A percentile compares a stretch with the other conserved stretches of the same genome.
These are phyloP conservation scores for Curvularia spicifera DNA, from an alignment of 2,329 filamentous ascomycete genomes.

Conservation along the genomic window DNA sequence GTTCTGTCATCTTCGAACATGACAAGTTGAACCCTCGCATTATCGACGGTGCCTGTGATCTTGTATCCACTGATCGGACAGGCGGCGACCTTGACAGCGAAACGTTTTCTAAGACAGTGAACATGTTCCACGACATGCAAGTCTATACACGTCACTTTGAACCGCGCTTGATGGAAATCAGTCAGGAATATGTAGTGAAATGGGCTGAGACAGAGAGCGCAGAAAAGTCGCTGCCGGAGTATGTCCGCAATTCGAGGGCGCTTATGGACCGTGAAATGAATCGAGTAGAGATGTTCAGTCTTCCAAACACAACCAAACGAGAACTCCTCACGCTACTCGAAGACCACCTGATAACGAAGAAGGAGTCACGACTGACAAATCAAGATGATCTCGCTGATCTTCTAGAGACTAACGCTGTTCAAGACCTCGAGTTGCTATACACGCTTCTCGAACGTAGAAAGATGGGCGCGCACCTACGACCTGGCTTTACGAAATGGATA, in stretches of 20 bases:
- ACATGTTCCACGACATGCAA: slow-evolving; percentile 83
- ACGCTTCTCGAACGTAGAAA: slow-evolving; percentile 73
- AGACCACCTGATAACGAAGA: slow-evolving; percentile 70
- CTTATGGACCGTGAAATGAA: slow-evolving; percentile 75
- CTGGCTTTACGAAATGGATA: slow-evolving; percentile 81
- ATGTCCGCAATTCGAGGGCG: slow-evolving; percentile 72
- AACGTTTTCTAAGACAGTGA: slow-evolving; percentile 73
- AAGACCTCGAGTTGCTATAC: slow-evolving; percentile 78
- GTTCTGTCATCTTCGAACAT: slow-evolving; percentile 64
- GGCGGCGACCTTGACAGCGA: slow-evolving; percentile 64
- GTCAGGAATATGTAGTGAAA: slow-evolving; percentile 69
- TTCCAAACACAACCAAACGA: slow-evolving; percentile 83
- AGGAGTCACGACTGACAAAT: slow-evolving; percentile 65
- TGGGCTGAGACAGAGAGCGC: slow-evolving; percentile 73
- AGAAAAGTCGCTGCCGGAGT: slow-evolving; percentile 70
- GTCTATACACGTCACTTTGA: slow-evolving; percentile 84
- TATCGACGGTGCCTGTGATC: slow-evolving; percentile 74
- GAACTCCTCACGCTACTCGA: slow-evolving; percentile 77
- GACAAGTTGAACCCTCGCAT: slow-evolving; percentile 59
- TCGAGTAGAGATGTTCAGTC: slow-evolving; percentile 78
- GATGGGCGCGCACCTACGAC: slow-evolving; percentile 72
- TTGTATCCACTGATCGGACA: slow-evolving; percentile 75
- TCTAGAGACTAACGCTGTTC: slow-evolving; percentile 71
- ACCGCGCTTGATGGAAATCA: slow-evolving; percentile 71
- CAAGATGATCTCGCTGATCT: slow-evolving; percentile 72